phyloP scores from a whole-genome alignment of 345 rosid genomes.

The Eucalyptus regnans region DNA sequence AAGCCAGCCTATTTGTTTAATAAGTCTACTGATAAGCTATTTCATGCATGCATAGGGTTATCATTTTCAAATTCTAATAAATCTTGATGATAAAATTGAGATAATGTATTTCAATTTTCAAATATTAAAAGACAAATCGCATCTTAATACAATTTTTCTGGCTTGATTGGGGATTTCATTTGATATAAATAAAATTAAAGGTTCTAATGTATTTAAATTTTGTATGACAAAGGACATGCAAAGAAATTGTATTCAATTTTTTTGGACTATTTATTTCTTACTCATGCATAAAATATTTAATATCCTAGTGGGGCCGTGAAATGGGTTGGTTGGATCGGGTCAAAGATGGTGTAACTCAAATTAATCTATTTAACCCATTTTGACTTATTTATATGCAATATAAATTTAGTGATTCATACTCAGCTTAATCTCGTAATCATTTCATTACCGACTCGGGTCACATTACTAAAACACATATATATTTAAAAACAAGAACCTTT shows the following conservation, averaged over 20 bases:
- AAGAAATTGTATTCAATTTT: no score
- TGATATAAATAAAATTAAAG: no score
- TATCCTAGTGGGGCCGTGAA: neutral
- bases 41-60: neutral
- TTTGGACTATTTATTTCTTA: neutral
- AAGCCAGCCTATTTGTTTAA: fast-evolving
- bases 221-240: neutral
- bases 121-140: neutral
- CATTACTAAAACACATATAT: no score
- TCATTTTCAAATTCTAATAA: neutral
- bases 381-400: no score
- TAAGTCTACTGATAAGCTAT: neutral
- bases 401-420: neutral
- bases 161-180: neutral
- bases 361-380: fast-evolving
- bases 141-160: no score
- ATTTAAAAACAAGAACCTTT: neutral
- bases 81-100: fast-evolving
- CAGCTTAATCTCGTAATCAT: no score
- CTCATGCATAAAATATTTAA: no score
- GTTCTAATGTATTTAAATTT: neutral
- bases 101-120: neutral
- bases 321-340: neutral
- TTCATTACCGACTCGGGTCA: fast-evolving
- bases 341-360: neutral